Evolutionary conservation across 768 basidiomycete genomes (phyloP).

Genomic region (Amanita exitialis): DNA sequence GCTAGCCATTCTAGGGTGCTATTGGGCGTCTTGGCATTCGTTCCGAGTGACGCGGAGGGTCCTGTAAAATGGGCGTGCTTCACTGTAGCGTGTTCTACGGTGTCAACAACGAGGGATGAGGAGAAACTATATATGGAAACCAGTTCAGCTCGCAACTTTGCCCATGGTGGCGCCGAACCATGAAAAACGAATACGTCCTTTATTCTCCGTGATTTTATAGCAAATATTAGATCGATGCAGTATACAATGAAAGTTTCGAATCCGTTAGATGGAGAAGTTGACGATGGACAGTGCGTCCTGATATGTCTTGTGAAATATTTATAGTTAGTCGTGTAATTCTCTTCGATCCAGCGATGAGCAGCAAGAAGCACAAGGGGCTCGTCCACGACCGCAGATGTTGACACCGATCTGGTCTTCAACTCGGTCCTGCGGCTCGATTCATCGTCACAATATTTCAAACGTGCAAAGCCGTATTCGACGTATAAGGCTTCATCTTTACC

Average conservation of each 20-base stretch:
- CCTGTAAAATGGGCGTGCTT: constrained; percentile 19
- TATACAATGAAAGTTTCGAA: constrained; percentile 36
- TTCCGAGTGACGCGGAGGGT: constrained; percentile 27
- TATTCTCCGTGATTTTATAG: constrained; percentile 14
- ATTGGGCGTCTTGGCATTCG: constrained; percentile 24
- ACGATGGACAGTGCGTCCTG: constrained; percentile 14
- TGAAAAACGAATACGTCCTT: constrained; percentile 28
- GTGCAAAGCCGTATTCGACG: constrained; percentile 36
- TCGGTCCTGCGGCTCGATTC: neutral
- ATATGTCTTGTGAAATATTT: constrained; percentile 28
- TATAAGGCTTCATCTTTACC: constrained; percentile 29
- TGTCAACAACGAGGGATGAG: constrained; percentile 1
- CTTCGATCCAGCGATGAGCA: constrained; percentile 30
- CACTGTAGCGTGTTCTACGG: constrained; percentile 18
- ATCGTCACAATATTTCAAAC: constrained; percentile 21
- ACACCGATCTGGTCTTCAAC: neutral
- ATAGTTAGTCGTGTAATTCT: constrained; percentile 23
- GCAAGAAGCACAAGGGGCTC: constrained; percentile 36
- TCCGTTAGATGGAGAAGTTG: constrained; percentile 19
- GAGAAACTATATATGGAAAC: constrained; percentile 20
- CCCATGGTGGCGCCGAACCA: constrained; percentile 23
- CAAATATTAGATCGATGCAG: constrained; percentile 29
- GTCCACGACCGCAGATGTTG: constrained; percentile 23
- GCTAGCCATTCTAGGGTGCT: constrained; percentile 25
- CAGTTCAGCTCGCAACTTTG: constrained; percentile 24